Evolutionary conservation across 805 yeast species (phyloP).

Genomic region (Candida ulmi): DNA sequence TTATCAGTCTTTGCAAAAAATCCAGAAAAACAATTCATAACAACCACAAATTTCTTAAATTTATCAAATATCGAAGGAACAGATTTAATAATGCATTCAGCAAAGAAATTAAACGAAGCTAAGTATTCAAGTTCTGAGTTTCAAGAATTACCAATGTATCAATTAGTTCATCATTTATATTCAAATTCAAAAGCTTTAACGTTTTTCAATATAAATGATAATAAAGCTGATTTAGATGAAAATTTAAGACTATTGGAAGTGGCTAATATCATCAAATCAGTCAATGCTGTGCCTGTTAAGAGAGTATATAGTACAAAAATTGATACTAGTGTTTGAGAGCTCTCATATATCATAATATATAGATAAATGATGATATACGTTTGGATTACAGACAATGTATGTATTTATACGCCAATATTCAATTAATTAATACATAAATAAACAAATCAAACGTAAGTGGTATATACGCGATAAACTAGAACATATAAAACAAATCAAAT

Average conservation of each 20-base stretch:
- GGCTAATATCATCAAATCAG: constrained; percentile 7
- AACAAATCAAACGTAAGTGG: too few relatives aligned
- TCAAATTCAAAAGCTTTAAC: constrained; percentile 32
- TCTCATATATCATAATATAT: too few relatives aligned
- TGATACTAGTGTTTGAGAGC: not conserved
- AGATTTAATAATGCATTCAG: constrained; percentile 1
- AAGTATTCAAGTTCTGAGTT: constrained; percentile 13
- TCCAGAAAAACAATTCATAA: constrained; percentile 5
- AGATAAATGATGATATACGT: not conserved
- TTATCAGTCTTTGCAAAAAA: constrained; percentile 6
- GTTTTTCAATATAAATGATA: constrained; percentile 24
- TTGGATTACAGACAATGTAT: too few relatives aligned
- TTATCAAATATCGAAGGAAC: not conserved
- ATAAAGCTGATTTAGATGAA: constrained; percentile 9
- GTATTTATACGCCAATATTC: too few relatives aligned
- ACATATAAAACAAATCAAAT: too few relatives aligned
- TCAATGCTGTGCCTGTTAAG: constrained; percentile 11
- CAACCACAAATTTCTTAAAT: constrained; percentile 8
- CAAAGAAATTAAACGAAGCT: constrained; percentile 6
- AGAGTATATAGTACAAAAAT: constrained; percentile 10
- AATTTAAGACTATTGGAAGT: constrained; percentile 14
- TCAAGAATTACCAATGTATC: constrained; percentile 14
- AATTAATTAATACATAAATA: too few relatives aligned
- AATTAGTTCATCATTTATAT: constrained; percentile 18
- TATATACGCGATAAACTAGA: too few relatives aligned